Evolutionary conservation across 768 basidiomycete species (phyloP).

Genomic region (Solioccasus polychromus): DNA sequence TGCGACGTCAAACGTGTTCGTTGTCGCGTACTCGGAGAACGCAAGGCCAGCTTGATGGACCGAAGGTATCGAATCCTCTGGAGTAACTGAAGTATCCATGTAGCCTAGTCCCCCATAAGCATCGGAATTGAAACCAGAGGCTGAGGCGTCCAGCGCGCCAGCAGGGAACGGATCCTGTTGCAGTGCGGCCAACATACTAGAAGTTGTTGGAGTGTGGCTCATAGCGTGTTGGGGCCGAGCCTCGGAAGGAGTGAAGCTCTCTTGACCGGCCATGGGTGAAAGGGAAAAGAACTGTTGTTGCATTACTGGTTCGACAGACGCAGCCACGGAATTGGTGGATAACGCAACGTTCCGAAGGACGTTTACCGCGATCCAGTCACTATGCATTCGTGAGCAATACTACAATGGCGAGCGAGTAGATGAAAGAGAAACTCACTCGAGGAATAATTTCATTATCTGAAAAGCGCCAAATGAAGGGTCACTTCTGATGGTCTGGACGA

Average conservation of each 20-base stretch:
- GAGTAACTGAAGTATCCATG: slow-evolving; percentile 66
- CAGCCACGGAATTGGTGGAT: slow-evolving; percentile 88
- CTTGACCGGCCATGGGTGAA: slow-evolving; percentile 88
- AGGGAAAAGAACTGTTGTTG: slow-evolving; percentile 85
- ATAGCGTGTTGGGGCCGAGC: slow-evolving; percentile 60
- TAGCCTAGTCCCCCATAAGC: slow-evolving; percentile 70
- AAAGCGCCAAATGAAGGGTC: slow-evolving; percentile 92
- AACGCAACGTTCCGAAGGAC: slow-evolving; percentile 83
- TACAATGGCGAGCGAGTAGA: slow-evolving; percentile 3
- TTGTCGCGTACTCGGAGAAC: slow-evolving; percentile 68
- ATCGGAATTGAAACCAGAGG: slow-evolving; percentile 63
- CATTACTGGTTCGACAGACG: slow-evolving; percentile 89
- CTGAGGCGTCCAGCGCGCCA: slow-evolving; percentile 62
- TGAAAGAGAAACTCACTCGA: slow-evolving; percentile 59
- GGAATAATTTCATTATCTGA: slow-evolving; percentile 87
- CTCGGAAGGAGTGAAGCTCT: slow-evolving; percentile 68
- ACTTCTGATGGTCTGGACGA: slow-evolving; percentile 76
- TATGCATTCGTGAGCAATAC: slow-evolving; percentile 31
- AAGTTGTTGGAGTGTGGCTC: slow-evolving; percentile 82
- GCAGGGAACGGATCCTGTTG: slow-evolving; percentile 72
- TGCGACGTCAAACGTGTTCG: slow-evolving; percentile 66
- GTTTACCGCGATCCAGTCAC: slow-evolving; percentile 91
- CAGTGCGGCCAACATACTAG: slow-evolving; percentile 86
- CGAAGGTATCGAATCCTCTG: slow-evolving; percentile 60
- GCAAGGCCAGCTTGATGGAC: slow-evolving; percentile 63